Percentiles rank a stretch among this genome's conserved stretches.
phyloP scores from a whole-genome alignment of 2,329 filamentous ascomycete genomes.

The Cordyceps militaris region DNA sequence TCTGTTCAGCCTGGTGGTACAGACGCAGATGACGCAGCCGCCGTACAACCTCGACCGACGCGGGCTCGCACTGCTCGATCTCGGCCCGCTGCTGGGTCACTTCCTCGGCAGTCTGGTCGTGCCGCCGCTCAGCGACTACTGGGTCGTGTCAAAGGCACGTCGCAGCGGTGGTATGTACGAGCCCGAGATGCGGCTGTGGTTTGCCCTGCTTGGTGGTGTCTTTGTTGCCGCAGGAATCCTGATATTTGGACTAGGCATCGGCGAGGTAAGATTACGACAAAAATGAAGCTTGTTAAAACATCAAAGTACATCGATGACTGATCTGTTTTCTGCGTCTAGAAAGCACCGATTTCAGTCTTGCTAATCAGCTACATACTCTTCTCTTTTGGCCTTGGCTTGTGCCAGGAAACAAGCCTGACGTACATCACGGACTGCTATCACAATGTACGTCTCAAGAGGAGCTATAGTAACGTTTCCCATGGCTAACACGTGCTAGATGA shows the following conservation, averaged over 20 bases:
- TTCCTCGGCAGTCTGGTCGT: neutral
- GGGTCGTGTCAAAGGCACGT: neutral
- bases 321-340: neutral
- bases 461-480: too few species aligned
- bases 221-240: neutral
- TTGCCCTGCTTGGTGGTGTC: neutral
- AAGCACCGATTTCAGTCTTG: neutral
- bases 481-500: neutral
- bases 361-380: neutral
- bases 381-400: neutral
- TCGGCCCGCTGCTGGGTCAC: neutral
- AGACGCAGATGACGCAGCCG: neutral
- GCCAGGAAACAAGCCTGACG: neutral
- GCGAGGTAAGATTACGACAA: neutral
- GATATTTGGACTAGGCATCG: neutral
- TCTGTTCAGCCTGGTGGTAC: neutral
- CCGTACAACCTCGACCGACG: neutral
- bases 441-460: neutral
- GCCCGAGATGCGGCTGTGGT: conserved; percentile 8
- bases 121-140: conserved; percentile 1
- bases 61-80: neutral
- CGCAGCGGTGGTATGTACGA: neutral
- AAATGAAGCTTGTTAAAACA: neutral
- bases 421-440: conserved; percentile 9
- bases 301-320: neutral